phyloP scores from a whole-genome alignment of 2,329 filamentous ascomycete species.

The Bipolaris zeicola region DNA sequence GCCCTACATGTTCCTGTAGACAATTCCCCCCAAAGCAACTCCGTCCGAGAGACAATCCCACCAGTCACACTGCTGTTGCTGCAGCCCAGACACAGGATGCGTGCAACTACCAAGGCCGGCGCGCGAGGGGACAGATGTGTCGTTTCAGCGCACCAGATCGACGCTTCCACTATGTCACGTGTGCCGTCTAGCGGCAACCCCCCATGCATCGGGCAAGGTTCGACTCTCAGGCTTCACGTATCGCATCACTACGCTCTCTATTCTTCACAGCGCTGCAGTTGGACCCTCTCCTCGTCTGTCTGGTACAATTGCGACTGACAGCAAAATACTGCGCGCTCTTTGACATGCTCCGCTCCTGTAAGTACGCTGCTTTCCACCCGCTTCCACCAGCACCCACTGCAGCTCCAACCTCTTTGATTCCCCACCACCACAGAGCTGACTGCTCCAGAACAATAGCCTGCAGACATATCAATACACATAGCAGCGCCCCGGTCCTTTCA shows the following conservation, averaged over 20 bases:
- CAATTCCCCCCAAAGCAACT: no score
- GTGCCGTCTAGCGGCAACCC: conserved; percentile 15
- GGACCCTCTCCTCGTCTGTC: conserved; percentile 26
- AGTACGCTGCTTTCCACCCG: conserved; percentile 36
- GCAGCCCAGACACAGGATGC: not conserved
- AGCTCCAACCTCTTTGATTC: conserved; percentile 24
- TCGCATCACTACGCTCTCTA: conserved; percentile 47
- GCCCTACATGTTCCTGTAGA: no score
- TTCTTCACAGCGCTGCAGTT: conserved; percentile 44
- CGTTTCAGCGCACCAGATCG: conserved; percentile 16
- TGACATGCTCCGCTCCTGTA: conserved; percentile 29
- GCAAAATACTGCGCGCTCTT: conserved; percentile 31
- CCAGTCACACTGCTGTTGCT: not conserved
- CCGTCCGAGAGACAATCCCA: no score
- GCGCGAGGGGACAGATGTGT: conserved; percentile 8
- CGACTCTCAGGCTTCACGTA: conserved; percentile 23
- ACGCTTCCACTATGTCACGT: conserved; percentile 24
- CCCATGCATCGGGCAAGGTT: conserved; percentile 18
- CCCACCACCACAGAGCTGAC: conserved; percentile 31
- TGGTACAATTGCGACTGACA: conserved; percentile 42
- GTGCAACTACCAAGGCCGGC: conserved; percentile 3
- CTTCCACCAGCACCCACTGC: conserved; percentile 30
- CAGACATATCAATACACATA: conserved; percentile 27
- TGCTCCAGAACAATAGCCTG: conserved; percentile 18
- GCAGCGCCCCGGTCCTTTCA: conserved; percentile 8